These are phyloP conservation scores for Sporothrix globosa DNA, from an alignment of 2,329 filamentous ascomycete species.

Conservation along the genomic window DNA sequence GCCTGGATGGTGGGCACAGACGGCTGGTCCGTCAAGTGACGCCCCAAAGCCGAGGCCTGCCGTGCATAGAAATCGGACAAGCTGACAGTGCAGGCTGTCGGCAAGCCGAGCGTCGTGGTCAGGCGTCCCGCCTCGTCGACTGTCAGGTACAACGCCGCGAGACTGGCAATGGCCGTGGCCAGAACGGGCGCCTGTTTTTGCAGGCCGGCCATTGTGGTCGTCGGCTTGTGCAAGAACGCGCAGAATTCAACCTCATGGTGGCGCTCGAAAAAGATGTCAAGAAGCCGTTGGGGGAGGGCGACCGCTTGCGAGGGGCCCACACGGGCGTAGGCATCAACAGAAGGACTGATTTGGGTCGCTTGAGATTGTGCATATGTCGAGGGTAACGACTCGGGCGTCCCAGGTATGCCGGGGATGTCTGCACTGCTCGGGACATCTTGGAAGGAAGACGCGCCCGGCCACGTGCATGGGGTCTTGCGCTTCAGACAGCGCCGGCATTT, in stretches of 20 bases:
- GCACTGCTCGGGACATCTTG: neutral
- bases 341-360: neutral
- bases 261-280: constrained; percentile 24
- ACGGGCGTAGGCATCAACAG: neutral
- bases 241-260: constrained; percentile 28
- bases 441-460: neutral
- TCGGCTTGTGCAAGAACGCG: constrained; percentile 21
- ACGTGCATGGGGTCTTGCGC: constrained; percentile 2
- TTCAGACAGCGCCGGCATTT: constrained; percentile 12
- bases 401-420: neutral
- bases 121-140: neutral
- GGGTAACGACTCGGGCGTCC: neutral
- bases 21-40: constrained; percentile 9
- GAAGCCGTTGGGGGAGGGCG: neutral
- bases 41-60: neutral
- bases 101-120: neutral
- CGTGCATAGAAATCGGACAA: constrained; percentile 4
- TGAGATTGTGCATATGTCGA: neutral
- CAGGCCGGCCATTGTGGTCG: constrained; percentile 3
- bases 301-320: too few species aligned
- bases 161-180: constrained; percentile 6
- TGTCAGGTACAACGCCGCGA: neutral
- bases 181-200: neutral
- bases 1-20: constrained; percentile 12
- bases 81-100: neutral